Evolutionary conservation across 371 early-diverging fungal species (phyloP).

Genomic region (Mucor circinelloides): DNA sequence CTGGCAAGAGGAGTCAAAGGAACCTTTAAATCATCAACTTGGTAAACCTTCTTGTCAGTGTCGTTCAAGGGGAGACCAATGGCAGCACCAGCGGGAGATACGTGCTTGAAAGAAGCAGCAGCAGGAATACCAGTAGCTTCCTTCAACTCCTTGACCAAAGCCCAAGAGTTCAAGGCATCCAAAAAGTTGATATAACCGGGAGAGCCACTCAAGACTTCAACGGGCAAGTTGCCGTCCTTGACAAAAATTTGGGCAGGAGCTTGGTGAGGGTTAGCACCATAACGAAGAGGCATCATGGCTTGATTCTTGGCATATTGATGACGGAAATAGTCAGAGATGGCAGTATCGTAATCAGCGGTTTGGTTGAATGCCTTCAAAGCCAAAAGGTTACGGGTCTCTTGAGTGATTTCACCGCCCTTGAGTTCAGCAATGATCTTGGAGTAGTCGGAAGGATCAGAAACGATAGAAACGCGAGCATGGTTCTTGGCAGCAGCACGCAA

Average conservation of each 20-base stretch:
- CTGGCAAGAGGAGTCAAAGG: slow-evolving; percentile 76
- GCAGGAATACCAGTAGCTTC: slow-evolving; percentile 63
- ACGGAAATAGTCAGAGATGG: slow-evolving; percentile 94
- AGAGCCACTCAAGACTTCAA: slow-evolving; percentile 89
- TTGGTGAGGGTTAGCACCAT: slow-evolving; percentile 98
- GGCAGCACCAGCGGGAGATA: slow-evolving; percentile 97
- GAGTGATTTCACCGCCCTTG: slow-evolving; percentile 49
- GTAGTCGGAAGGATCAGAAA: slow-evolving; percentile 94
- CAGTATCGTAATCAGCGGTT: slow-evolving; percentile 94
- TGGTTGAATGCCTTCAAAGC: slow-evolving; percentile 92
- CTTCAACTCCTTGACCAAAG: slow-evolving; percentile 89
- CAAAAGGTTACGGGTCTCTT: slow-evolving; percentile 62
- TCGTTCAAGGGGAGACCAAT: slow-evolving; percentile 84
- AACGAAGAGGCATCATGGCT: slow-evolving; percentile 86
- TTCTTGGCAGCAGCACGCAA: slow-evolving; percentile 98
- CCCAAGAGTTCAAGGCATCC: slow-evolving; percentile 97
- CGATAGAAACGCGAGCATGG: slow-evolving; percentile 91
- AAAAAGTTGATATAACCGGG: slow-evolving; percentile 98
- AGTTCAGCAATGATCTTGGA: slow-evolving; percentile 74
- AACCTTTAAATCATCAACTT: slow-evolving; percentile 83
- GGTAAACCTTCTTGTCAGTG: slow-evolving; percentile 87
- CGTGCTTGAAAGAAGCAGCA: slow-evolving; percentile 98
- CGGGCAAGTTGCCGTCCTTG: slow-evolving; percentile 83
- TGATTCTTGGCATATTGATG: slow-evolving; percentile 76
- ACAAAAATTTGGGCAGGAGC: slow-evolving; percentile 93